Conservation (phyloP, 1,139 yeast genomes). For the Saccharomyces hybrid region DNA sequence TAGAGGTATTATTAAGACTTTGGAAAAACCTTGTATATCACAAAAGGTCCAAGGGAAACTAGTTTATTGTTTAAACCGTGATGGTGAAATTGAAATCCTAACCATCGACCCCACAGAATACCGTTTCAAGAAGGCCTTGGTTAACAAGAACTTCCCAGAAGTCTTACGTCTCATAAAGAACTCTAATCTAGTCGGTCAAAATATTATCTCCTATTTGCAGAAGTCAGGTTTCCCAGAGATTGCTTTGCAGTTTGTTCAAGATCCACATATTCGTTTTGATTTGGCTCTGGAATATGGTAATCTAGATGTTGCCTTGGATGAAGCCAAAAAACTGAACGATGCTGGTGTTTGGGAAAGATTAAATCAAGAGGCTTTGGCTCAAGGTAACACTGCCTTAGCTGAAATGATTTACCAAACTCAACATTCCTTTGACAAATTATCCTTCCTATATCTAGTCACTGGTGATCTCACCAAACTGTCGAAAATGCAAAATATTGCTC, state of each 20-base stretch:
- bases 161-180: constrained; percentile 81
- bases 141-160: constrained; percentile 83
- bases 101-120: constrained; percentile 93
- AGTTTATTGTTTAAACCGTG: constrained; percentile 76
- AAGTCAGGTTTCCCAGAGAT: constrained; percentile 91
- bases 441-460: constrained; percentile 75
- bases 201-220: constrained; percentile 89
- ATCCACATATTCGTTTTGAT: constrained; percentile 92
- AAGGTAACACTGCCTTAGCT: constrained; percentile 80
- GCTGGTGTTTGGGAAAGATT: constrained; percentile 71
- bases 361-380: constrained; percentile 78
- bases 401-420: constrained; percentile 87
- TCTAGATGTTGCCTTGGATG: constrained; percentile 75
- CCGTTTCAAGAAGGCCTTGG: constrained; percentile 88
- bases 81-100: constrained; percentile 73
- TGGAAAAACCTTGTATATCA: constrained; percentile 82
- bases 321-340: constrained; percentile 72
- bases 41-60: constrained; percentile 63
- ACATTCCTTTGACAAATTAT: constrained; percentile 77
- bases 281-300: constrained; percentile 92
- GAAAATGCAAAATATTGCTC: constrained; percentile 87
- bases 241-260: constrained; percentile 93
- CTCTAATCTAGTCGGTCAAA: constrained; percentile 93
- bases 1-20: constrained; percentile 84
- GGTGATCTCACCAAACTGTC: constrained; percentile 71